Evolutionary conservation across 768 basidiomycete species (phyloP), one percentile per base, ranked within the genome.

Genomic region (Rubroboletus pulcherrimus): DNA sequence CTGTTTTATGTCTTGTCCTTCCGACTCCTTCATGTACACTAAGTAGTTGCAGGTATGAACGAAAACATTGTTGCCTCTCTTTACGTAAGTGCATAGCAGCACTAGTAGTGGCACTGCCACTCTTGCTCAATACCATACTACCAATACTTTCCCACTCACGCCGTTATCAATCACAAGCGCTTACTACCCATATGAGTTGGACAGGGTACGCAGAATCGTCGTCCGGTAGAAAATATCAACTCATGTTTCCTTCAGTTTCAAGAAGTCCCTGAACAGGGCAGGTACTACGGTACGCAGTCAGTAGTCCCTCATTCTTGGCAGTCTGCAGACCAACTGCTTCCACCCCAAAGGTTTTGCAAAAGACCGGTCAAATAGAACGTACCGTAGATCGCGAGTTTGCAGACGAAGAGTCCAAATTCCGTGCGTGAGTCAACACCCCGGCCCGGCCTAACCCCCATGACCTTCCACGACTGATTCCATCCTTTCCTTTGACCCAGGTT

Each of bases 331-430:
- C 49, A 49, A 46, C 17, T 5, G 17, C 21, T 52, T 38, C 60
- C 40, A 53, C 31, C 29, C 31, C 49, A 41, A 67, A 93, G 91
- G 81, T 98, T 64, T 81, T 96, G 71, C 95, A 98, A 79, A 98
- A 98, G 84, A 96, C 95, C 1, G 96, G 96, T 53, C 95, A 98
- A 74, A 93, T 98, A 56, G 96, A 98, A 70, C 81, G 94, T 30
- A 98, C 96, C 0, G 83, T 97, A 26, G 96, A 98, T 73, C 78
- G 91, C 48, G 94, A 98, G 66, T 98, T 97, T 66, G 79, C 87
- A 14, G 88, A 94, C 55, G 95, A 97, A 72, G 93, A 97, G 70
- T 83, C 86, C 46, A 91, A 94, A 69, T 98, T 85, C 78, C 84
- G 85, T 76, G 82, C 82, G 95, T 97, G 71, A 71, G 92, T 48